These are phyloP conservation scores for Tuber brumale DNA, from an alignment of 495 filamentous ascomycete species.

Conservation along the genomic window DNA sequence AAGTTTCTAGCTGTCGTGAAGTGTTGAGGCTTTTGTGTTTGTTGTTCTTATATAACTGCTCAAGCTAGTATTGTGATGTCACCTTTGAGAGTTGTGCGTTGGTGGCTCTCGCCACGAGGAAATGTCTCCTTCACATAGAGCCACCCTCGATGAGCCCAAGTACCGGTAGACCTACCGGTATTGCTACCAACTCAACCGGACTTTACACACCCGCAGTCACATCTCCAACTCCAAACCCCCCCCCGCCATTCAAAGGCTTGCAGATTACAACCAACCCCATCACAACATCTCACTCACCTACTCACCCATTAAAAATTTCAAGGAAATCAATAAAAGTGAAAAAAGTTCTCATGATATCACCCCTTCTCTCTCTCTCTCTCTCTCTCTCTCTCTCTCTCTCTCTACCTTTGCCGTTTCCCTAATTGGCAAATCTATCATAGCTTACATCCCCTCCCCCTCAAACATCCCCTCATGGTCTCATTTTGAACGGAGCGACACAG, in stretches of 20 bases:
- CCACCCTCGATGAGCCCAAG: background rate
- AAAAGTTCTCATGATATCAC: background rate
- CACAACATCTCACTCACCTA: background rate
- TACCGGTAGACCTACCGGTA: no score
- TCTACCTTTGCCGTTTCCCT: background rate
- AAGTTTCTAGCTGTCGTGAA: background rate
- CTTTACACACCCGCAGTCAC: background rate
- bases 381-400: background rate
- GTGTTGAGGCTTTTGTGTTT: no score
- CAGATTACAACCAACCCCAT: background rate
- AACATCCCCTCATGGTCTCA: background rate
- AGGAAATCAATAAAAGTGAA: background rate
- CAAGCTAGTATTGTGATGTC: no score
- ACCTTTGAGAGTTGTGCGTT: background rate
- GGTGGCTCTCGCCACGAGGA: no score
- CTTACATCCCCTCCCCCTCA: background rate
- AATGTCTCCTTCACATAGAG: background rate
- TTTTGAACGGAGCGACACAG: background rate
- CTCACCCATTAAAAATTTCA: background rate
- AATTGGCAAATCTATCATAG: background rate
- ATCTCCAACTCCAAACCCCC: no score
- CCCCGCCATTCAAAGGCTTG: background rate
- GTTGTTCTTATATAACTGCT: no score
- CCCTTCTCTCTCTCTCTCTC: background rate
- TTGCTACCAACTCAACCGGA: background rate